phyloP scores from a whole-genome alignment of 208 protist genomes.

The Leishmania martiniquensis region DNA sequence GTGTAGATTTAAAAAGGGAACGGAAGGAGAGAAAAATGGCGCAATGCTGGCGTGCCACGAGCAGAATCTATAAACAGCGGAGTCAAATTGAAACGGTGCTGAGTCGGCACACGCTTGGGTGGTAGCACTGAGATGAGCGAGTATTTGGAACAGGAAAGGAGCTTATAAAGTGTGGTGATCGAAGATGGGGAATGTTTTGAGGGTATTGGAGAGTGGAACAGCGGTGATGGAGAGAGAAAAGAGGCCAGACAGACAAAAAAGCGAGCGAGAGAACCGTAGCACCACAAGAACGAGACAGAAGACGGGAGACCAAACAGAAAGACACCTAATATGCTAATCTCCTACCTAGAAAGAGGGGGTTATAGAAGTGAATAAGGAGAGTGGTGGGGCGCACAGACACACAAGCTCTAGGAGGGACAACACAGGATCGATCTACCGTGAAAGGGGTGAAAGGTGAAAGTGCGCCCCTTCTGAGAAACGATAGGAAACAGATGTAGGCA shows the following conservation, averaged over 20 bases:
- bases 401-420: neutral
- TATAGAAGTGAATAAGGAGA: neutral
- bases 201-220: neutral
- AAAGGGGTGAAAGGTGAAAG: neutral
- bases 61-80: neutral
- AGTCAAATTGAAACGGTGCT: neutral
- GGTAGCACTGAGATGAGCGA: neutral
- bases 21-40: neutral
- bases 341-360: neutral
- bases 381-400: neutral
- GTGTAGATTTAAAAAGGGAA: neutral
- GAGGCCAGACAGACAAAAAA: neutral
- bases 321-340: conserved; percentile 8
- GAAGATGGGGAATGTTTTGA: neutral
- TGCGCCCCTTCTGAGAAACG: neutral
- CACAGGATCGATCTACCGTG: neutral
- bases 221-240: neutral
- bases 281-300: neutral
- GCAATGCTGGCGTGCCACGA: neutral
- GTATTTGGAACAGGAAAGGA: neutral
- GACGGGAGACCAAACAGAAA: neutral
- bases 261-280: too few species aligned
- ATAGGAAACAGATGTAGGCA: neutral
- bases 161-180: neutral
- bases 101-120: neutral